Percentiles rank a stretch among this genome's conserved stretches.
Evolutionary conservation across 75 land plant genomes (phyloP).

Genomic region (Pinus taeda): DNA sequence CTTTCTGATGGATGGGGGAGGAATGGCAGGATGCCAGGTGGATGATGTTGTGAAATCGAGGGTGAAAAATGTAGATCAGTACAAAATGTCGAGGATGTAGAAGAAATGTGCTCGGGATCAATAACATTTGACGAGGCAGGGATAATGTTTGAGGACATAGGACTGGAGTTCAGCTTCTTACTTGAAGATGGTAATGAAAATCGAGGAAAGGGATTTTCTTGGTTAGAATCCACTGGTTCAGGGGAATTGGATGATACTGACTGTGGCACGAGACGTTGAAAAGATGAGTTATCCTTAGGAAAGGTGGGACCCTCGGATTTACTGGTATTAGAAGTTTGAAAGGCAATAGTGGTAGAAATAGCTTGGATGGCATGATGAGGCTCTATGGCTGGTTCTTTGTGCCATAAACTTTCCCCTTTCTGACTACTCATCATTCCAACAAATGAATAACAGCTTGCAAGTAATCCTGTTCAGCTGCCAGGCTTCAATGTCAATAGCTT

Average conservation of each 20-base stretch:
- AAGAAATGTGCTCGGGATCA: conserved; percentile 1
- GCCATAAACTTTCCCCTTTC: neutral
- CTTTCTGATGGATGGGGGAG: conserved; percentile 6
- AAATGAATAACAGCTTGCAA: neutral
- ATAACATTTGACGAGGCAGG: conserved; percentile 3
- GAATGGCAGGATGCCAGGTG: conserved; percentile 2
- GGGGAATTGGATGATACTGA: conserved; percentile 3
- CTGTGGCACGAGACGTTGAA: neutral
- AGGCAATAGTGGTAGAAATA: neutral
- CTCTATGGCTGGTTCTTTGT: neutral
- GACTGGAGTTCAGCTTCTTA: neutral
- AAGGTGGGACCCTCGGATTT: neutral
- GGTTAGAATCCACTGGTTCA: neutral
- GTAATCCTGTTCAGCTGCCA: neutral
- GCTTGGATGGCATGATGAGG: neutral
- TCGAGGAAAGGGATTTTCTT: neutral
- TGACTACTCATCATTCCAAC: conserved; percentile 6
- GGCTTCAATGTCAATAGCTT: neutral
- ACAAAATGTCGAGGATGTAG: conserved; percentile 8
- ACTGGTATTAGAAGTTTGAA: conserved; percentile 1
- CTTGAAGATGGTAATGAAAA: neutral
- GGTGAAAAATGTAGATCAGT: conserved; percentile 6
- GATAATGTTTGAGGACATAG: neutral
- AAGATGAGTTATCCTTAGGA: neutral
- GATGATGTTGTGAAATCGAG: conserved; percentile 8